phyloP scores from a whole-genome alignment of 2,329 filamentous ascomycete genomes.

The Claviceps cyperi region DNA sequence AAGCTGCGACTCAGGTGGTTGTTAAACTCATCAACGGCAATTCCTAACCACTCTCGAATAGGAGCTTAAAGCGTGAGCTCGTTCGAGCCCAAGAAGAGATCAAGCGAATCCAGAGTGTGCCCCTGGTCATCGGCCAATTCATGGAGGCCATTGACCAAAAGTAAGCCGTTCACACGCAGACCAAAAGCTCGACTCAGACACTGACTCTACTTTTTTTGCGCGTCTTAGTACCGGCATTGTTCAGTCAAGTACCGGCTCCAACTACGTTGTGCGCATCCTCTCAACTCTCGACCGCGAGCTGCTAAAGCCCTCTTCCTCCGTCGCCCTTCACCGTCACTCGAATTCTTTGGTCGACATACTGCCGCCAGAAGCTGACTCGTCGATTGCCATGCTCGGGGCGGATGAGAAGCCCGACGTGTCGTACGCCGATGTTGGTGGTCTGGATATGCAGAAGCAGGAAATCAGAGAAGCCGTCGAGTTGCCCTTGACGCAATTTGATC shows the following conservation, averaged over 20 bases:
- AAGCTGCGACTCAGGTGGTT: background rate
- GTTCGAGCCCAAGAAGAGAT: constrained; percentile 98
- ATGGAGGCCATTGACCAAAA: constrained; percentile 99
- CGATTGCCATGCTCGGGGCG: constrained; percentile 91
- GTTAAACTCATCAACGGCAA: background rate
- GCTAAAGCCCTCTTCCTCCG: constrained; percentile 93
- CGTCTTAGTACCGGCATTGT: constrained; percentile 81
- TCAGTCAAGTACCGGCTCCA: constrained; percentile 93
- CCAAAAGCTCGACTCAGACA: background rate
- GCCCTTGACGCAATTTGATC: constrained; percentile 91
- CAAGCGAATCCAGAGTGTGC: constrained; percentile 97
- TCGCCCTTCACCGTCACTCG: constrained; percentile 93
- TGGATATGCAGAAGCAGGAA: constrained; percentile 99
- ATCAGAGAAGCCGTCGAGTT: constrained; percentile 96
- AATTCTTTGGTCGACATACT: constrained; percentile 98
- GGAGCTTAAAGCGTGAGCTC: constrained; percentile 91
- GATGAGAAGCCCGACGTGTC: constrained; percentile 98
- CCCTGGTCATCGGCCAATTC: constrained; percentile 95
- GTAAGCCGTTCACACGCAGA: constrained; percentile 34
- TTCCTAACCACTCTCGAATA: constrained; percentile 17
- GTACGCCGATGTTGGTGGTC: constrained; percentile 90
- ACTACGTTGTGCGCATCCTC: constrained; percentile 96
- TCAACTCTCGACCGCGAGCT: constrained; percentile 97
- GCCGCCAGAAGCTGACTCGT: constrained; percentile 96
- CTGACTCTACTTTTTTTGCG: background rate